A percentile compares a stretch with the other conserved stretches of the same genome.
Evolutionary conservation across 352 stramenopile species (phyloP).

Genomic region (Phytophthora fragariae): DNA sequence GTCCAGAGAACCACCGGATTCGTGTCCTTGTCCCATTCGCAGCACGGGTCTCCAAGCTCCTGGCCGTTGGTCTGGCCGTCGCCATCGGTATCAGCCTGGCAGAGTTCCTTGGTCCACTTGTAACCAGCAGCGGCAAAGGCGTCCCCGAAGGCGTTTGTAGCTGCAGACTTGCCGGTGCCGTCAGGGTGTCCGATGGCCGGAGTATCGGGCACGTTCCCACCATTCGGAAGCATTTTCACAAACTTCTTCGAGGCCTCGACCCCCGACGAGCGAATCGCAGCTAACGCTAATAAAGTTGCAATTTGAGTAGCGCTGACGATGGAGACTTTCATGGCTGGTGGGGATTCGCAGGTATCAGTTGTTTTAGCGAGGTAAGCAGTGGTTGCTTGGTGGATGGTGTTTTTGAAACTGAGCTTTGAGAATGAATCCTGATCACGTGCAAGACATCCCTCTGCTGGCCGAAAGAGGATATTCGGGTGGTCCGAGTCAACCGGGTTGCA

Average conservation of each 20-base stretch:
- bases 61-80: constrained; percentile 83
- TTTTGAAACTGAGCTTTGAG: constrained; percentile 22
- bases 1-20: constrained; percentile 29
- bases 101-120: constrained; percentile 36
- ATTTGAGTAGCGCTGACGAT: constrained; percentile 12
- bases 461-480: constrained; percentile 7
- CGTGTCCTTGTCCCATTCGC: constrained; percentile 35
- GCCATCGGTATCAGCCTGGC: constrained; percentile 49
- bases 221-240: constrained; percentile 28
- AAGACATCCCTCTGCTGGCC: background rate
- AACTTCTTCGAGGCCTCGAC: constrained; percentile 21
- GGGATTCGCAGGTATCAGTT: constrained; percentile 4
- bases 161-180: constrained; percentile 18
- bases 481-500: background rate
- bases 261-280: constrained; percentile 13
- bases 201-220: constrained; percentile 30
- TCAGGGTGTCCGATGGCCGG: constrained; percentile 32
- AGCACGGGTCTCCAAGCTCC: constrained; percentile 82
- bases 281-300: background rate
- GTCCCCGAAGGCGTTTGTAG: constrained; percentile 41
- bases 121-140: constrained; percentile 16
- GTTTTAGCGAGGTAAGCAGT: constrained; percentile 9
- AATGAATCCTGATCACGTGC: background rate
- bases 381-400: constrained; percentile 7
- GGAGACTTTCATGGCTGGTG: constrained; percentile 21